Percentiles rank a stretch among this genome's conserved stretches.
phyloP scores from a whole-genome alignment of 164 flowering plant species.

The Aristolochia contorta region DNA sequence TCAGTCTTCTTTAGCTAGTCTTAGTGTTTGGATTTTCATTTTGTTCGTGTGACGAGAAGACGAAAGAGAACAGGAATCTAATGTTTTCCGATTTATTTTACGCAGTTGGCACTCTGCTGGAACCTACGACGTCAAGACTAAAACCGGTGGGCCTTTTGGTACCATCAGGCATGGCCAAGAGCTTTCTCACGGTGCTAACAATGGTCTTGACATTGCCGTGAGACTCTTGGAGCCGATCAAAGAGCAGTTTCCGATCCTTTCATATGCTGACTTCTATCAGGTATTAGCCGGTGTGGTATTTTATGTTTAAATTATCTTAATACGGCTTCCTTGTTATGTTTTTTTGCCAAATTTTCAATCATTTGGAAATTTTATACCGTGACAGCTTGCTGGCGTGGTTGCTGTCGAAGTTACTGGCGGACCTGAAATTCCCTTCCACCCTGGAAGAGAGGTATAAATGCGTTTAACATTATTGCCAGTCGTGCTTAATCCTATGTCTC shows the following conservation, averaged over 20 bases:
- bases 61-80: not conserved
- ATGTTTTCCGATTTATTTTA: not conserved
- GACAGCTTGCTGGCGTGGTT: constrained; percentile 81
- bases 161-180: constrained; percentile 63
- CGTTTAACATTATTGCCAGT: not conserved
- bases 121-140: constrained; percentile 62
- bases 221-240: constrained; percentile 74
- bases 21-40: not conserved
- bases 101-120: constrained; percentile 96
- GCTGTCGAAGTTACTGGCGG: constrained; percentile 89
- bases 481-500: not conserved
- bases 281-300: constrained; percentile 14
- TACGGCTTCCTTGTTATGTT: not conserved
- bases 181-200: constrained; percentile 67
- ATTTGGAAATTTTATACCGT: not conserved
- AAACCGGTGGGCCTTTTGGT: constrained; percentile 91
- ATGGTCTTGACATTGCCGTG: constrained; percentile 72
- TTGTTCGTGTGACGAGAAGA: not conserved
- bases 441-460: constrained; percentile 63
- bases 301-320: not conserved
- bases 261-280: constrained; percentile 82
- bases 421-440: constrained; percentile 84
- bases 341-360: not conserved
- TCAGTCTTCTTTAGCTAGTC: too few species aligned
- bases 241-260: constrained; percentile 67